phyloP scores from a whole-genome alignment of 2,329 filamentous ascomycete genomes.

The Xylaria sp. region DNA sequence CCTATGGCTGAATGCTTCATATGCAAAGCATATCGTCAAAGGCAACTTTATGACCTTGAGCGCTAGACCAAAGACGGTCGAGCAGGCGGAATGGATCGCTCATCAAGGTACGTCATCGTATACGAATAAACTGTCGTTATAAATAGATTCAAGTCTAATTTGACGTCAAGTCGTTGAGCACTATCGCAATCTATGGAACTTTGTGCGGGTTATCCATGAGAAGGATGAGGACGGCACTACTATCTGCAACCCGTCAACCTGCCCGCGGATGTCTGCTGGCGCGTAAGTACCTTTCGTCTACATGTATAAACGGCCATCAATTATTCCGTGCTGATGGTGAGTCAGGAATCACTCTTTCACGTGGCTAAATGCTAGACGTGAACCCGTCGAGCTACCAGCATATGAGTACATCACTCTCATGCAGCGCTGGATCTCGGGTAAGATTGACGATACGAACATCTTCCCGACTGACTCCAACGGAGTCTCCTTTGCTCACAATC shows the following conservation, averaged over 20 bases:
- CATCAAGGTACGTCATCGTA: conserved; percentile 77
- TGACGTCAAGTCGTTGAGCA: conserved; percentile 81
- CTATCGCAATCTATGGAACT: conserved; percentile 87
- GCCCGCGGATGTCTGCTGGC: conserved; percentile 94
- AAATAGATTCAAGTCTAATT: conserved; percentile 33
- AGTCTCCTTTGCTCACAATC: conserved; percentile 73
- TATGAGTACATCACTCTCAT: conserved; percentile 95
- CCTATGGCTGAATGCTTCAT: conserved; percentile 78
- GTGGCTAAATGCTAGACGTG: conserved; percentile 89
- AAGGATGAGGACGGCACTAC: conserved; percentile 80
- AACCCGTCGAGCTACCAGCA: conserved; percentile 91
- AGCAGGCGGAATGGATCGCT: conserved; percentile 94
- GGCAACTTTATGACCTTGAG: conserved; percentile 98
- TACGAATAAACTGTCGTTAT: neutral
- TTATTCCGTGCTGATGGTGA: conserved; percentile 8
- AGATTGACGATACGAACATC: conserved; percentile 88
- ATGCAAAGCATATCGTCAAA: conserved; percentile 90
- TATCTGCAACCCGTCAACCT: conserved; percentile 85
- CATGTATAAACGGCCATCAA: neutral
- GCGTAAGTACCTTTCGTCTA: conserved; percentile 69
- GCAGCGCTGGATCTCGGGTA: conserved; percentile 96
- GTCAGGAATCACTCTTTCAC: conserved; percentile 90
- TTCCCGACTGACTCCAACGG: conserved; percentile 87
- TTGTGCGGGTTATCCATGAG: conserved; percentile 88
- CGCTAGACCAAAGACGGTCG: conserved; percentile 90